Evolutionary conservation across 306 rosid genomes (phyloP).

Genomic region (Urtica urens): DNA sequence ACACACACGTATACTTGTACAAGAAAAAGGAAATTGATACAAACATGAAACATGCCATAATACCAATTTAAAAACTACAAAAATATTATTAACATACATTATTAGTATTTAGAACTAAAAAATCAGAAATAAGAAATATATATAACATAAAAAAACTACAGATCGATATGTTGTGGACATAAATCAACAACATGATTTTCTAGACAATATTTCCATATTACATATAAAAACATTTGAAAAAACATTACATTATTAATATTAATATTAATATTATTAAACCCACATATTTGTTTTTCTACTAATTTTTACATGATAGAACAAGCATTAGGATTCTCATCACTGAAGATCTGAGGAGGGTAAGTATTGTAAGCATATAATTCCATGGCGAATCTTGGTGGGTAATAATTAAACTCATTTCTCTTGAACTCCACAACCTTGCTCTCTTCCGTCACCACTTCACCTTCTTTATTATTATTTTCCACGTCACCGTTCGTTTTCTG

Average conservation of each 20-base stretch:
- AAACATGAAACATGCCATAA: not conserved
- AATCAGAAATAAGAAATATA: not conserved
- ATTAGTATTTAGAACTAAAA: not conserved
- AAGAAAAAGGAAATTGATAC: no score
- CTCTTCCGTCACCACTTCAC: slow-evolving; percentile 19
- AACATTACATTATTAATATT: no score
- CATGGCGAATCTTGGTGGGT: slow-evolving; percentile 37
- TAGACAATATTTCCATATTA: slow-evolving; percentile 1
- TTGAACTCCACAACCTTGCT: slow-evolving; percentile 36
- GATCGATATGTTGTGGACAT: not conserved
- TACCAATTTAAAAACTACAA: not conserved
- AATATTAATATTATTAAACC: no score
- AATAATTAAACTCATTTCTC: slow-evolving; percentile 31
- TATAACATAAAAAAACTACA: slow-evolving; percentile 16
- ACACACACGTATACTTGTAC: no score
- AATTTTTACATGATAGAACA: slow-evolving; percentile 39
- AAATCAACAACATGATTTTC: slow-evolving; percentile 15
- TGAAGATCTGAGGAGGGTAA: slow-evolving; percentile 62
- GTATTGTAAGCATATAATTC: slow-evolving; percentile 30
- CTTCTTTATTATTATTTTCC: not conserved
- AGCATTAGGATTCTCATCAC: slow-evolving; percentile 82
- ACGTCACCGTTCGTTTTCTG: slow-evolving; percentile 4
- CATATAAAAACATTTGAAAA: no score
- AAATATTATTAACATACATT: not conserved
- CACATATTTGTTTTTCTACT: not conserved